Conservation (phyloP, 2,329 filamentous ascomycete genomes). For the Pleurostoma richardsiae region DNA sequence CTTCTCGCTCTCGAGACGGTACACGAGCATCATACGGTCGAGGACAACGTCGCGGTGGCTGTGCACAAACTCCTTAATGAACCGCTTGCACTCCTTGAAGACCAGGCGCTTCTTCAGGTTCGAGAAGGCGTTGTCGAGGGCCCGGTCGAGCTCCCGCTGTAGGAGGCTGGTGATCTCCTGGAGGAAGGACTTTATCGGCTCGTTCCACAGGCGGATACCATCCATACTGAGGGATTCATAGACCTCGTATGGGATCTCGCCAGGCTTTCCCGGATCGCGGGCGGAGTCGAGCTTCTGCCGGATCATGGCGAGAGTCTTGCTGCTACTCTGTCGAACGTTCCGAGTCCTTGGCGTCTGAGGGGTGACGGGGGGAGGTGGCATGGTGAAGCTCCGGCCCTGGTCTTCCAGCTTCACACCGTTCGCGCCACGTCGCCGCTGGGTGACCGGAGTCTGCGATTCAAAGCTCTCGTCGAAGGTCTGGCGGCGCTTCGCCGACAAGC, state of each 20-base stretch:
- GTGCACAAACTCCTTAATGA: conserved; percentile 39
- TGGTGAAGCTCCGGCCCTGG: neutral
- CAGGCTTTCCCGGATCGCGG: conserved; percentile 52
- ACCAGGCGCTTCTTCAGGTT: conserved; percentile 41
- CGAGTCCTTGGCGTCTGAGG: neutral
- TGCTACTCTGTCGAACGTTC: neutral
- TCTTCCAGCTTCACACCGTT: conserved; percentile 15
- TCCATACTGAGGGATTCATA: conserved; percentile 52
- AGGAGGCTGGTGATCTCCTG: conserved; percentile 42
- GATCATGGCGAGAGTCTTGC: conserved; percentile 44
- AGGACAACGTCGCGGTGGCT: conserved; percentile 28
- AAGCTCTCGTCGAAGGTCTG: neutral
- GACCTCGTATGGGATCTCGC: conserved; percentile 53
- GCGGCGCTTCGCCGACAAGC: conserved; percentile 5
- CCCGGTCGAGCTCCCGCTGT: conserved; percentile 35
- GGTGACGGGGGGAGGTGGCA: neutral
- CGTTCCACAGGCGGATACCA: conserved; percentile 54
- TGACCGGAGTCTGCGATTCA: neutral
- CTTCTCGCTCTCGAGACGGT: conserved; percentile 45
- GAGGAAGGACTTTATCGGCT: conserved; percentile 45
- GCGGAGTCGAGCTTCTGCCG: conserved; percentile 48
- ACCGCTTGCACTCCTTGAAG: conserved; percentile 38
- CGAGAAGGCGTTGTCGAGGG: conserved; percentile 42
- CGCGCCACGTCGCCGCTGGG: conserved; percentile 8
- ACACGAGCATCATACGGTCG: conserved; percentile 36